Conservation (phyloP, 2,329 filamentous ascomycete genomes). For the Ceratocystiopsis brevicomis region DNA sequence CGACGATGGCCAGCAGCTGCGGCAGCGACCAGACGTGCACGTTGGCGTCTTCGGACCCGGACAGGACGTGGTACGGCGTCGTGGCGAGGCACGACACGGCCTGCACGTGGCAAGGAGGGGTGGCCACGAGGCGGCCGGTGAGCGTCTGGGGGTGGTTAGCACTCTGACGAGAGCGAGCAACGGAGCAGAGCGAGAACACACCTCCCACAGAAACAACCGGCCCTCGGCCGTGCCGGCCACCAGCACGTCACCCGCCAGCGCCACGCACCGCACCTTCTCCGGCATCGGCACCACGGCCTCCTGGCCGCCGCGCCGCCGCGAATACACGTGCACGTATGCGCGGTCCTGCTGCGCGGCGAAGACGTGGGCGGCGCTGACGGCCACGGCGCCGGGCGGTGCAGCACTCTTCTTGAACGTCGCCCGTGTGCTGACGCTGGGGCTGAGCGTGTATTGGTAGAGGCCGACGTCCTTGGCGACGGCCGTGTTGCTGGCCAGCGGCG, state of each 20-base stretch:
- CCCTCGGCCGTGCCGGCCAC: constrained; percentile 71
- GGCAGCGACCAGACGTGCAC: constrained; percentile 82
- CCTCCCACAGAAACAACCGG: constrained; percentile 83
- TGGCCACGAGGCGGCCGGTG: constrained; percentile 59
- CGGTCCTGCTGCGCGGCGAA: constrained; percentile 87
- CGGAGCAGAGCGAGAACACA: constrained; percentile 22
- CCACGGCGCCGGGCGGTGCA: constrained; percentile 58
- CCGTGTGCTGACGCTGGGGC: constrained; percentile 57
- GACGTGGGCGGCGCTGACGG: constrained; percentile 62
- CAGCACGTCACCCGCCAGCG: constrained; percentile 53
- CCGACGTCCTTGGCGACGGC: constrained; percentile 59
- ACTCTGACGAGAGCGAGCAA: constrained; percentile 8
- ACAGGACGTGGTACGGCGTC: constrained; percentile 54
- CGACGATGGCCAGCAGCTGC: constrained; percentile 41
- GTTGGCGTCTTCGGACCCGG: constrained; percentile 70
- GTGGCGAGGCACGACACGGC: constrained; percentile 57
- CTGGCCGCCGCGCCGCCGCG: constrained; percentile 62
- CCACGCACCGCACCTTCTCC: constrained; percentile 65
- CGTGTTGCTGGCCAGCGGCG: constrained; percentile 40
- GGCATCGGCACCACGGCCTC: constrained; percentile 78
- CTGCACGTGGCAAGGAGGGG: constrained; percentile 61
- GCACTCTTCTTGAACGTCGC: constrained; percentile 83
- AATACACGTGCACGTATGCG: constrained; percentile 85
- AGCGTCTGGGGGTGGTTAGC: constrained; percentile 30
- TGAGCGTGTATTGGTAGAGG: constrained; percentile 69